Percentiles rank a stretch among this genome's conserved stretches.
These are phyloP conservation scores for Talaromyces amestolkiae DNA, from an alignment of 2,329 filamentous ascomycete species.

Conservation along the genomic window DNA sequence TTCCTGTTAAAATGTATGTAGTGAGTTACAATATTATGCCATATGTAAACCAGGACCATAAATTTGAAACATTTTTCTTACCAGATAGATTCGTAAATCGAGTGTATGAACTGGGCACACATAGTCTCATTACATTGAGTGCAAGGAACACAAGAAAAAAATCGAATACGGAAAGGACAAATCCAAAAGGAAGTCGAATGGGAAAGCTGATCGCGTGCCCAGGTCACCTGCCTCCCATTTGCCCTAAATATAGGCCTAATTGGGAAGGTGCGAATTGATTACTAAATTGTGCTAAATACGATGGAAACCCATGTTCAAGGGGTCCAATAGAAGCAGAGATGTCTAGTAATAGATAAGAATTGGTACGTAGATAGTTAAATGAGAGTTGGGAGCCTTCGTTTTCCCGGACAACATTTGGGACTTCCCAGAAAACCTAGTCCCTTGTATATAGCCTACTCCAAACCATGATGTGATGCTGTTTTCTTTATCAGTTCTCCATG, in stretches of 20 bases:
- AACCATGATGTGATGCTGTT: neutral
- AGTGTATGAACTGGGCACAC: neutral
- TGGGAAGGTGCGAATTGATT: neutral
- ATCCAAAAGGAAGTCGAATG: neutral
- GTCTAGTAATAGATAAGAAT: neutral
- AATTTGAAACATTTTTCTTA: neutral
- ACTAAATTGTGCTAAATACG: neutral
- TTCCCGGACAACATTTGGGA: too few species aligned
- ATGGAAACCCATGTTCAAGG: neutral
- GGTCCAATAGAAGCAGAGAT: neutral
- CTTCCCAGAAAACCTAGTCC: neutral
- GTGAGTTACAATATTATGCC: neutral
- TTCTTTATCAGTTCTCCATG: neutral
- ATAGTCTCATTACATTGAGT: neutral
- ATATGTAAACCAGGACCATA: neutral
- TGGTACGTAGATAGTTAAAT: neutral
- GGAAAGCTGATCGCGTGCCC: neutral
- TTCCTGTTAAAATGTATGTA: neutral
- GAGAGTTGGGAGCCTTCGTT: neutral
- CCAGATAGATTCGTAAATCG: neutral
- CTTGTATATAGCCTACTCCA: neutral
- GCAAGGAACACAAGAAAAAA: neutral
- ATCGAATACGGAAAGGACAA: too few species aligned
- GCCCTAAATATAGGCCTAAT: neutral
- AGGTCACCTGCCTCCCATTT: neutral